Evolutionary conservation across 192 early-diverging fungal species (phyloP).

Genomic region (Kickxella alabastrina): DNA sequence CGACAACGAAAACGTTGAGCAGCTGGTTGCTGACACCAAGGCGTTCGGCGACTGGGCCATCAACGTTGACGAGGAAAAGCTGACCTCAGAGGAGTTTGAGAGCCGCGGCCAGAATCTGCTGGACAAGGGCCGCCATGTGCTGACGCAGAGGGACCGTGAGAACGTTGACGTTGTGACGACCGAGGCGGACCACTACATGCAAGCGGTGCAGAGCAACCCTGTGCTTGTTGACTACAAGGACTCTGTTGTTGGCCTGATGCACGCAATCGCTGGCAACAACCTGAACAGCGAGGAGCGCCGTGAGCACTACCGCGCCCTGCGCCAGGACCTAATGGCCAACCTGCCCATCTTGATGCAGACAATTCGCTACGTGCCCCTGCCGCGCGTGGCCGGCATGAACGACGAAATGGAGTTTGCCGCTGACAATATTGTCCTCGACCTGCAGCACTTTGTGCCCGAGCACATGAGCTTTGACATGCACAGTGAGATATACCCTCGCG

Average conservation of each 20-base stretch:
- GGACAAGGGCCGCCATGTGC: slow-evolving; percentile 17
- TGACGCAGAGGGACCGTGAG: slow-evolving; percentile 33
- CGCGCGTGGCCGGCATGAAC: slow-evolving; percentile 45
- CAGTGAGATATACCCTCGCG: slow-evolving; percentile 43
- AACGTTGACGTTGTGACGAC: slow-evolving; percentile 18
- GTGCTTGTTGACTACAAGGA: slow-evolving; percentile 35
- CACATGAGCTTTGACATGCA: slow-evolving; percentile 42
- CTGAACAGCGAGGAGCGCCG: slow-evolving; percentile 23
- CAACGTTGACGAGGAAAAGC: slow-evolving; percentile 36
- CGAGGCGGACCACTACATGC: slow-evolving; percentile 23
- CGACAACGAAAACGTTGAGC: slow-evolving; percentile 25
- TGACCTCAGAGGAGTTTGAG: slow-evolving; percentile 41
- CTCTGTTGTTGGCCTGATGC: slow-evolving; percentile 17
- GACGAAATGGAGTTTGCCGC: slow-evolving; percentile 49
- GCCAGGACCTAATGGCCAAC: slow-evolving; percentile 34
- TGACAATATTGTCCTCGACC: slow-evolving; percentile 50
- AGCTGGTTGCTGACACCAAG: slow-evolving; percentile 26
- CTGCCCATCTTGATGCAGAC: slow-evolving; percentile 27
- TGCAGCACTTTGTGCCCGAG: slow-evolving; percentile 47
- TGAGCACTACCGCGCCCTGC: slow-evolving; percentile 31
- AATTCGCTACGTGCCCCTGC: slow-evolving; percentile 45
- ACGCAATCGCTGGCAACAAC: slow-evolving; percentile 23
- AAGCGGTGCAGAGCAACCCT: slow-evolving; percentile 34
- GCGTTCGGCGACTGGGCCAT: slow-evolving; percentile 41
- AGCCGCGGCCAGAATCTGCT: slow-evolving; percentile 30